Conservation (phyloP, 352 stramenopile genomes). For the Globisporangium cystogenes region DNA sequence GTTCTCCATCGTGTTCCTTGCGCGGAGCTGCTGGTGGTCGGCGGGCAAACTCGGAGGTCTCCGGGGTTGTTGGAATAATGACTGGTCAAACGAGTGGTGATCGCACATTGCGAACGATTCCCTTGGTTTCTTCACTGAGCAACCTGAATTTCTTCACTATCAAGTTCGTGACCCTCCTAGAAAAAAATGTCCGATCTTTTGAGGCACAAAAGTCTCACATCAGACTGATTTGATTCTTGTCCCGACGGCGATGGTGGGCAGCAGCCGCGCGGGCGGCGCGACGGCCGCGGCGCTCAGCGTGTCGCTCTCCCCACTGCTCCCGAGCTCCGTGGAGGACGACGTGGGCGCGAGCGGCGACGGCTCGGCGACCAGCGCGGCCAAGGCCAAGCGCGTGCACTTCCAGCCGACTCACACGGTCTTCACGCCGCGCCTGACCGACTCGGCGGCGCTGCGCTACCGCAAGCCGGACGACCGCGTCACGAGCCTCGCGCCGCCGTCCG, state of each 20-base stretch:
- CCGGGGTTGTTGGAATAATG: neutral
- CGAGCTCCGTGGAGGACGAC: conserved; percentile 66
- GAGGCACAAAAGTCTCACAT: neutral
- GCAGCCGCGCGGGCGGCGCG: conserved; percentile 20
- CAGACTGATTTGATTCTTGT: no score
- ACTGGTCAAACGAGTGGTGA: neutral
- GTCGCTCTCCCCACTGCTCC: conserved; percentile 70
- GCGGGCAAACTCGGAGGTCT: neutral
- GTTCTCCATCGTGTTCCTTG: conserved; percentile 50
- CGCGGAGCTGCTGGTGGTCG: neutral
- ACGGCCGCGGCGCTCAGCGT: conserved; percentile 54
- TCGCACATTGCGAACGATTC: no score
- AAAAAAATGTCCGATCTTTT: neutral
- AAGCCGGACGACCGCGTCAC: conserved; percentile 74
- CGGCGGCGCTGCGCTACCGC: conserved; percentile 65
- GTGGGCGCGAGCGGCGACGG: conserved; percentile 6
- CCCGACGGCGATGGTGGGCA: conserved; percentile 56
- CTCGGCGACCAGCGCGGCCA: neutral
- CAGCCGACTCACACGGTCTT: conserved; percentile 86
- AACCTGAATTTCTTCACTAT: neutral
- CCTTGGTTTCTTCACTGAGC: neutral
- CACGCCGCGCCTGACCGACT: conserved; percentile 67
- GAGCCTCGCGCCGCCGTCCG: conserved; percentile 59
- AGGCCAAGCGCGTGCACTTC: conserved; percentile 69
- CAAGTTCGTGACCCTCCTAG: no score